Conservation (phyloP, 495 filamentous ascomycete genomes). For the Aspergillus nidulans region DNA sequence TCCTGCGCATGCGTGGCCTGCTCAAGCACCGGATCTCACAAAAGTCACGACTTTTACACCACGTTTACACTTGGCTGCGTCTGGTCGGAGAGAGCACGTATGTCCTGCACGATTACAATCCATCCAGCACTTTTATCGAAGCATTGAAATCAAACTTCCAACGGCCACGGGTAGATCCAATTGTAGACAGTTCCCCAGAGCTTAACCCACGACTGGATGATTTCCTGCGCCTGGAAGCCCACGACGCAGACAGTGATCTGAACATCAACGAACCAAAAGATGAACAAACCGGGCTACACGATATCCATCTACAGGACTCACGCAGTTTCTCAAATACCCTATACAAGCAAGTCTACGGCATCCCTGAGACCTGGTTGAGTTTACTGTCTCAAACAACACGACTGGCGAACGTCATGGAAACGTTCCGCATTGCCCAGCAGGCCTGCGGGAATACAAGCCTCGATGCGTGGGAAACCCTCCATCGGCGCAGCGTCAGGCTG, state of each 20-base stretch:
- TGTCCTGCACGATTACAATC: slow-evolving; percentile 29
- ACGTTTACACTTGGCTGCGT: slow-evolving; percentile 34
- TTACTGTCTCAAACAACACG: slow-evolving; percentile 33
- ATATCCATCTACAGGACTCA: slow-evolving; percentile 34
- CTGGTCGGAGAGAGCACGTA: slow-evolving; percentile 37
- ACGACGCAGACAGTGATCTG: slow-evolving; percentile 29
- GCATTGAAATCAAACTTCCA: slow-evolving; percentile 15
- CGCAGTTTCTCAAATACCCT: slow-evolving; percentile 28
- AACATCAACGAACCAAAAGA: slow-evolving; percentile 36
- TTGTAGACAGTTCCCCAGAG: neutral
- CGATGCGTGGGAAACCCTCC: slow-evolving; percentile 28
- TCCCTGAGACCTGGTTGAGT: slow-evolving; percentile 35
- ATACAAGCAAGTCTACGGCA: slow-evolving; percentile 33
- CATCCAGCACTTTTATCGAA: slow-evolving; percentile 23
- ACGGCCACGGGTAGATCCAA: neutral
- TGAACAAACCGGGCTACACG: slow-evolving; percentile 20
- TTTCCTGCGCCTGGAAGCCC: slow-evolving; percentile 28
- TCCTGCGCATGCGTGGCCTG: slow-evolving; percentile 27
- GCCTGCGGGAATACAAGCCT: slow-evolving; percentile 11
- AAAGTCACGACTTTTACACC: slow-evolving; percentile 31
- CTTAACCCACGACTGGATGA: slow-evolving; percentile 24
- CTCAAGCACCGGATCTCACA: slow-evolving; percentile 32
- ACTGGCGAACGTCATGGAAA: slow-evolving; percentile 31
- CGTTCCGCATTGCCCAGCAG: slow-evolving; percentile 18
- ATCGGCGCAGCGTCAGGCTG: slow-evolving; percentile 26